Conservation (phyloP, 2,329 filamentous ascomycete genomes). For the Aspergillus uvarum region DNA sequence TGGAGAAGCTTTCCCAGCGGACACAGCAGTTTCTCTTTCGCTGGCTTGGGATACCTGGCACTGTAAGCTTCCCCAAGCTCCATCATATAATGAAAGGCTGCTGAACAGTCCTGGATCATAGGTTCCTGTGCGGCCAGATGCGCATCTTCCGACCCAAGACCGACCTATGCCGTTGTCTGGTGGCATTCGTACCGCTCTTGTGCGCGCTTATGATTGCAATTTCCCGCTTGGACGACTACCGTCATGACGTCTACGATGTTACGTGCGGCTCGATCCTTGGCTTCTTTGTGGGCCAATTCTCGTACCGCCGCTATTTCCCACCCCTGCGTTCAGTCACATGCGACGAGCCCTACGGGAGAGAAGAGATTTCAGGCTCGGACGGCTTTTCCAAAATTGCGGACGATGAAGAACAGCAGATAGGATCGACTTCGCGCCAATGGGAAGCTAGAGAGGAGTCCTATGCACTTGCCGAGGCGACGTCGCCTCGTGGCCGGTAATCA, state of each 20-base stretch:
- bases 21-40: constrained; percentile 62
- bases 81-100: no score
- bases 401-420: constrained; percentile 35
- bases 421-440: constrained; percentile 16
- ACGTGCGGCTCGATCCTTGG: constrained; percentile 57
- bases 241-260: constrained; percentile 65
- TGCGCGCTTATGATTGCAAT: constrained; percentile 61
- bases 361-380: constrained; percentile 22
- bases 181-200: constrained; percentile 57
- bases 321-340: constrained; percentile 52
- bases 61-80: constrained; percentile 31
- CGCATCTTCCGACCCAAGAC: constrained; percentile 59
- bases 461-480: constrained; percentile 22
- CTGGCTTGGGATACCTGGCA: constrained; percentile 60
- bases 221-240: constrained; percentile 62
- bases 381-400: constrained; percentile 31
- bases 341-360: constrained; percentile 50
- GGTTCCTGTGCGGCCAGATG: constrained; percentile 55
- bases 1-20: constrained; percentile 66
- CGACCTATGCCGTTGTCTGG: constrained; percentile 55
- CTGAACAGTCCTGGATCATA: constrained; percentile 15
- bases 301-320: constrained; percentile 62
- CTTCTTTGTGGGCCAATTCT: constrained; percentile 55
- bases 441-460: constrained; percentile 24
- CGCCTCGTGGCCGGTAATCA: constrained; percentile 12